These are phyloP conservation scores for Aspergillus affinis DNA, from an alignment of 495 filamentous ascomycete species.

Conservation along the genomic window DNA sequence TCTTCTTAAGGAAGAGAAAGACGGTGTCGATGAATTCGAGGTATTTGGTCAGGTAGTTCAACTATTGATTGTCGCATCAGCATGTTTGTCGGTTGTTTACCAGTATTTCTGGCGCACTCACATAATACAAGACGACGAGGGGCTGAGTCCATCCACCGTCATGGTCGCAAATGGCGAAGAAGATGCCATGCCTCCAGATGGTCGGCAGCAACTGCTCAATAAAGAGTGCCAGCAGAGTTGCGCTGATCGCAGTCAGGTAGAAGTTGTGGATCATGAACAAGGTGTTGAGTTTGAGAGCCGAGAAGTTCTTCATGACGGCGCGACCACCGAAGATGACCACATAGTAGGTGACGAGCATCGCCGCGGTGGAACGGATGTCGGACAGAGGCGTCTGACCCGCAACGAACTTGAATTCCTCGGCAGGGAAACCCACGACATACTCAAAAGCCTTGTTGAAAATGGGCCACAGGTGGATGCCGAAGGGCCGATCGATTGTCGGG, in stretches of 20 bases:
- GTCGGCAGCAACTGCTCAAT: slow-evolving; percentile 64
- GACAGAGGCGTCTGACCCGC: slow-evolving; percentile 60
- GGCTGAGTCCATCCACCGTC: slow-evolving; percentile 67
- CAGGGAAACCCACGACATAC: slow-evolving; percentile 63
- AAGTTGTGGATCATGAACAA: slow-evolving; percentile 74
- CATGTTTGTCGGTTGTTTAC: background rate
- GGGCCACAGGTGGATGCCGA: slow-evolving; percentile 91
- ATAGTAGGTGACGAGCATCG: slow-evolving; percentile 63
- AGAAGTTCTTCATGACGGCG: slow-evolving; percentile 62
- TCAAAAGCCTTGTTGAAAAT: slow-evolving; percentile 86
- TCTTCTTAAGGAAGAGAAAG: slow-evolving; percentile 74
- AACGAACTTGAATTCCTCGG: slow-evolving; percentile 60
- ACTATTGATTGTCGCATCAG: slow-evolving; percentile 37
- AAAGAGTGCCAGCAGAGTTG: slow-evolving; percentile 60
- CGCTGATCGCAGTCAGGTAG: slow-evolving; percentile 61
- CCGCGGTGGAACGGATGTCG: slow-evolving; percentile 55
- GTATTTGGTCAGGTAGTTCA: slow-evolving; percentile 75
- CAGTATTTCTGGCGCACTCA: slow-evolving; percentile 34
- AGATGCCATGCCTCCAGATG: slow-evolving; percentile 56
- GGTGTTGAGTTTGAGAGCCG: slow-evolving; percentile 59
- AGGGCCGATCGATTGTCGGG: slow-evolving; percentile 86
- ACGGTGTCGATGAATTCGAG: slow-evolving; percentile 67
- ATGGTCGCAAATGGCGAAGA: slow-evolving; percentile 64
- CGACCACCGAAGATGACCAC: slow-evolving; percentile 65
- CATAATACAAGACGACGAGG: slow-evolving; percentile 67